These are phyloP conservation scores for Panicum hallii DNA, from an alignment of 202 grass and related monocot species.

Conservation along the genomic window DNA sequence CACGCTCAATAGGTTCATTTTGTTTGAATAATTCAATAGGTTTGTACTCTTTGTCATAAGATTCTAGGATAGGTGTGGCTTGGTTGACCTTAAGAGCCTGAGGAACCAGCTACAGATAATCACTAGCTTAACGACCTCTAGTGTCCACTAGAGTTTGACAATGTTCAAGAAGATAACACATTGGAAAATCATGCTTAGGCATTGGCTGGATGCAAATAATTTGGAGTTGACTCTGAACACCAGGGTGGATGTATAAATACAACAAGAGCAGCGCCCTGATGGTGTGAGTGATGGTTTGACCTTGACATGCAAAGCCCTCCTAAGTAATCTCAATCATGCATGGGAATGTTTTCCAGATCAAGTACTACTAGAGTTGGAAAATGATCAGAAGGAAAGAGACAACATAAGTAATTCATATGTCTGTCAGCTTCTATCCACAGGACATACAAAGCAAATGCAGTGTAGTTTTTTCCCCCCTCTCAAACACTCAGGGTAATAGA, in stretches of 20 bases:
- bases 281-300: constrained; percentile 26
- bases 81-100: constrained; percentile 31
- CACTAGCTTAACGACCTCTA: constrained; percentile 8
- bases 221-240: constrained; percentile 37
- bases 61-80: constrained; percentile 28
- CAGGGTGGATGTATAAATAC: background rate
- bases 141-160: constrained; percentile 15
- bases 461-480: background rate
- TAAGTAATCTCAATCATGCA: constrained; percentile 45
- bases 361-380: constrained; percentile 23
- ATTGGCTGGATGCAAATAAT: background rate
- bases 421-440: constrained; percentile 48
- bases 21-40: background rate
- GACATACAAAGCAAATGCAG: constrained; percentile 3
- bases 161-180: constrained; percentile 13
- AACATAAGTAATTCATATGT: constrained; percentile 24
- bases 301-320: constrained; percentile 30
- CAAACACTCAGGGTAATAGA: too few species aligned
- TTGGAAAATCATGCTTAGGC: constrained; percentile 7
- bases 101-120: background rate
- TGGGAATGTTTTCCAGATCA: constrained; percentile 36
- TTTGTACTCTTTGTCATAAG: constrained; percentile 21
- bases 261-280: constrained; percentile 19
- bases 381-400: constrained; percentile 14
- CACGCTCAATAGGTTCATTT: constrained; percentile 20